Base-by-base conservation (phyloP, 768 basidiomycete species). In the Lentinula lateritia region DNA sequence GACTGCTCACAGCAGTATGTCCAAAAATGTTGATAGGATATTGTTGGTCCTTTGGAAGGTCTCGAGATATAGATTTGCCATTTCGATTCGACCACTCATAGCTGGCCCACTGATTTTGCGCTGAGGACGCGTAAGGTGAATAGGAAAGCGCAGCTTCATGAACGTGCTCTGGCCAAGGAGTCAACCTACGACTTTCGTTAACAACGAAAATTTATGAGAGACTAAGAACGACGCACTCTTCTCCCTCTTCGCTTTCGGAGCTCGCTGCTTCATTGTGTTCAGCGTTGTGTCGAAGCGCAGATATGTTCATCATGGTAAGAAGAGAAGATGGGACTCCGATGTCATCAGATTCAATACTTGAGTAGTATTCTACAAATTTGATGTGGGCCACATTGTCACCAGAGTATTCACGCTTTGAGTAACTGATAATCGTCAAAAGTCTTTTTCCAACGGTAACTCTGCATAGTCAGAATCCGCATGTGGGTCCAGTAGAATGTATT, bases 251-350 rank as follows among this genome's bases (percentile, higher is more conserved):
- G 59, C 50, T 60, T 38, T 60, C 59, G 15, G 50, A 52, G 20
- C 48, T 50, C 10, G n/a, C 16, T 18, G 43, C 6, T 12, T 48
- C 43, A 7, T 28, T 50, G n/a, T 41, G 20, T 32, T 46, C 41
- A 32, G 59, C 41, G 43, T 60, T 60, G 34, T 60, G 59, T 32
- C 59, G 48, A 43, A 60, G 34, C 13, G 59, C 59, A 34, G 59
- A 60, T 32, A 60, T 52, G 28, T 60, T 52, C 59, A 60, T 60
- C 59, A 60, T 52, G 59, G 48, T 42, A 36, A 13, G 50, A 32
- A 32, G 13, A 41, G 16, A 60, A 52, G 48, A 52, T 50, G n/a
- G 36, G 58, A 52, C 50, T 35, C 46, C 20, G 46, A 48, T 48
- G 18, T 23, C 46, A 48, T 20, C 46, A 48, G 28, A 28, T 28